Base-by-base conservation (phyloP, 352 stramenopile genomes). In the Globisporangium paroecandrum region DNA sequence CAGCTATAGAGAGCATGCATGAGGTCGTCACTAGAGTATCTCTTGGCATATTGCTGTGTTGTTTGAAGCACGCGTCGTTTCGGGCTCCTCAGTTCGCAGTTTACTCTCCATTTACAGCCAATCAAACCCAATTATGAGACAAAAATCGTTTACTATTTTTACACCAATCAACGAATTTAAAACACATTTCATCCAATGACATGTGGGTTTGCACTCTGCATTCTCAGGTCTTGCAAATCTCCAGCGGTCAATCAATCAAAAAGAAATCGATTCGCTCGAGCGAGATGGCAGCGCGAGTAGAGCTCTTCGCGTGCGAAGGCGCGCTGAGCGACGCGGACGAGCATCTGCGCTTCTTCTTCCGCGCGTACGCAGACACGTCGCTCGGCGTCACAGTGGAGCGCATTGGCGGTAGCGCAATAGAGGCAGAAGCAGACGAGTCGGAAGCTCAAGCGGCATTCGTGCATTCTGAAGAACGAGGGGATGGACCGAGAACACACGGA, bases 251-350 rank as follows among this genome's bases (percentile, higher is more conserved):
- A 47, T 47, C 46, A 65, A 34, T 49, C 36, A 51, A 22, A 55
- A 55, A 55, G 8, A 13, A 51, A 32, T n/a, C 41, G 41, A 20
- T n/a, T 32, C 38, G 13, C 10, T 18, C 12, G 38, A 46, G 36
- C 41, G 41, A 20, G 13, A 64, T 66, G 61, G 47, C 27, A 29
- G 46, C 51, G 62, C 27, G 10, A 18, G 24, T 62, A 34, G 73
- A 82, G 59, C 60, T 86, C 20, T 83, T 84, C 63, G 69, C 75
- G 63, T 82, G 73, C 53, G 68, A 81, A 41, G 78, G 78, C 13
- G 64, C 22, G 54, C 77, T 84, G 43, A 75, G 72, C 20, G 79
- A 79, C 49, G 27, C 82, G 24, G 66, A 63, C 6, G 63, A 55
- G 54, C 32, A 24, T 0, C 75, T 78, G 46, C 69, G 22, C 58